Conservation (phyloP, 2,329 filamentous ascomycete genomes). For the Verticillium zaregamsianum region DNA sequence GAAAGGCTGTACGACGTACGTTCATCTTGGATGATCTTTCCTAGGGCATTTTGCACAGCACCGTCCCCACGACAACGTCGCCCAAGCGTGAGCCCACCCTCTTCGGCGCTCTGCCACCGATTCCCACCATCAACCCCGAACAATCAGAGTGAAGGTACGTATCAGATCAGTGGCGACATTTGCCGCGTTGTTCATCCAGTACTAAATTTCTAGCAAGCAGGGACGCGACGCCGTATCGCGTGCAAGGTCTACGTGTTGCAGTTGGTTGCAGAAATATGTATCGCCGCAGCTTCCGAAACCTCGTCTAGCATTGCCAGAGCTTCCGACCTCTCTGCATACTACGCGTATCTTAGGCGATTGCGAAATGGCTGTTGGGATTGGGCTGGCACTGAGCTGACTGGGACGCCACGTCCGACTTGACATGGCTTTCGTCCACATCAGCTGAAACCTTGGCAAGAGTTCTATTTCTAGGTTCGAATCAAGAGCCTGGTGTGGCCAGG, state of each 20-base stretch:
- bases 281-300: too few species aligned
- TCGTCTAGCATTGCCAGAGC: slow-evolving; percentile 11
- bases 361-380: slow-evolving; percentile 1
- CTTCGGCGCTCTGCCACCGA: slow-evolving; percentile 16
- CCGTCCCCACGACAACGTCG: slow-evolving; percentile 19
- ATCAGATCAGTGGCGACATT: slow-evolving; percentile 12
- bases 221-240: slow-evolving; percentile 17
- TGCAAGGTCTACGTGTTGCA: slow-evolving; percentile 19
- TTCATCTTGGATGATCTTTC: slow-evolving; percentile 9
- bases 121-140: slow-evolving; percentile 16
- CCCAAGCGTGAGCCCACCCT: slow-evolving; percentile 18
- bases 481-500: too few species aligned
- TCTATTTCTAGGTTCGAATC: too few species aligned
- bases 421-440: too few species aligned
- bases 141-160: slow-evolving; percentile 6
- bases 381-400: not conserved
- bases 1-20: slow-evolving; percentile 4
- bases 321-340: slow-evolving; percentile 9
- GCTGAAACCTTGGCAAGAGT: too few species aligned
- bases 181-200: slow-evolving; percentile 17
- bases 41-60: slow-evolving; percentile 21
- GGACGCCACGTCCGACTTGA: not conserved
- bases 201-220: slow-evolving; percentile 16
- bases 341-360: slow-evolving; percentile 13
- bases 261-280: slow-evolving; percentile 4